Evolutionary conservation across 1,284 basidiomycete species (phyloP), one percentile per base, ranked within the genome.

Genomic region (Puccinia triticina): DNA sequence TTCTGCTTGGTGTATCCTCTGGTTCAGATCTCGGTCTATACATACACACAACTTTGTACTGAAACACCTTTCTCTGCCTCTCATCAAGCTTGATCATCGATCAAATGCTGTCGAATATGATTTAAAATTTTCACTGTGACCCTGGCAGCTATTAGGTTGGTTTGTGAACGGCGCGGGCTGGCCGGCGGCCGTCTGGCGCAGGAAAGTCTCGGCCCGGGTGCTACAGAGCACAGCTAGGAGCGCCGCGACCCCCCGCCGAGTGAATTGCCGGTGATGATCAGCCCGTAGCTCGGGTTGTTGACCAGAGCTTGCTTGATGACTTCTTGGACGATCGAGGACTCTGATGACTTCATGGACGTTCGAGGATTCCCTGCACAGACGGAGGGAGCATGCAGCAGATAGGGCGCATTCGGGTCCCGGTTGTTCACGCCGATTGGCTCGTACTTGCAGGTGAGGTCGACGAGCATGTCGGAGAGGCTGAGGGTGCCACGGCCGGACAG

Each of bases 171-270:
- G 34, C 84, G 37, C 61, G 50, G 23, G 59, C 67, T 29, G 78
- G 73, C 16, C n/a, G n/a, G n/a, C 77, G 26, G 67, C 57, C 46
- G 83, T 85, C 77, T 87, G 85, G 53, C 84, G 77, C 14, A 85
- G 61, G 78, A 88, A 88, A 16, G 84, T 79, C 16, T 85, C 84
- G 4, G 86, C 82, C 0, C 86, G 88, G 61, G 85, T 86, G 23
- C 86, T 84, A 61, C 85, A 86, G 29, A 86, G 83, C 12, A 88
- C 86, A 0, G 87, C 86, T 1, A 88, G 84, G 0, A 89, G 84
- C 4, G 88, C 85, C 0, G 88, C 88, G 1, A 89, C 89, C 89
- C 89, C 4, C 89, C 89, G 0, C 89, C 89, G 11, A 90, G 86
- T 43, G 88, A 88, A 84, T 88, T 88, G 12, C 89, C 89, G 37